Evolutionary conservation across 2,329 filamentous ascomycete genomes (phyloP).

Genomic region (Cladophialophora carrionii): DNA sequence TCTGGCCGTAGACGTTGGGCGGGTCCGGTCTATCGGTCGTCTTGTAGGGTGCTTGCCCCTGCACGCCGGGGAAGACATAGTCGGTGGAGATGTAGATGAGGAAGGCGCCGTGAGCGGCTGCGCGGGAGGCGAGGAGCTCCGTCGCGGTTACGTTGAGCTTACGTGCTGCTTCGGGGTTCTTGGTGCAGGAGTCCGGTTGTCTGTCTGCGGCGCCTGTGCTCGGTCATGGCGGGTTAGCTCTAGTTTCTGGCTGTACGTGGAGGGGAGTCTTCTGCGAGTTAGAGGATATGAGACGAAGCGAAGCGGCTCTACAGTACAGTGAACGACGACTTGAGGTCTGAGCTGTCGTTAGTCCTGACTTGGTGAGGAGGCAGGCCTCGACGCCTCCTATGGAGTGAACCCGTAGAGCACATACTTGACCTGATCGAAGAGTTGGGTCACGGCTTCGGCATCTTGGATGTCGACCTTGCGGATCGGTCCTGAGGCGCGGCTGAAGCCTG

Average conservation of each 20-base stretch:
- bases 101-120: slow-evolving; percentile 57
- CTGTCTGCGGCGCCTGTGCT: slow-evolving; percentile 77
- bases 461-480: slow-evolving; percentile 65
- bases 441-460: slow-evolving; percentile 50
- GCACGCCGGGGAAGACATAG: slow-evolving; percentile 75
- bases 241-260: background rate
- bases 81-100: slow-evolving; percentile 71
- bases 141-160: slow-evolving; percentile 76
- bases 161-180: slow-evolving; percentile 73
- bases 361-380: background rate
- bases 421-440: slow-evolving; percentile 55
- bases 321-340: slow-evolving; percentile 76
- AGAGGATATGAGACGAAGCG: background rate
- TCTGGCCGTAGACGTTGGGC: slow-evolving; percentile 77
- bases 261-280: no score
- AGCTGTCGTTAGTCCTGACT: slow-evolving; percentile 15
- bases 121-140: slow-evolving; percentile 66
- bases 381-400: slow-evolving; percentile 25
- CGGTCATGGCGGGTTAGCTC: slow-evolving; percentile 3
- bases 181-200: slow-evolving; percentile 82
- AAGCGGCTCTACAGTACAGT: slow-evolving; percentile 61
- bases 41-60: slow-evolving; percentile 84
- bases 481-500: slow-evolving; percentile 73
- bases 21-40: slow-evolving; percentile 65
- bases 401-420: slow-evolving; percentile 50